Conservation (phyloP, 257 asterid species). For the Sherardia arvensis region DNA sequence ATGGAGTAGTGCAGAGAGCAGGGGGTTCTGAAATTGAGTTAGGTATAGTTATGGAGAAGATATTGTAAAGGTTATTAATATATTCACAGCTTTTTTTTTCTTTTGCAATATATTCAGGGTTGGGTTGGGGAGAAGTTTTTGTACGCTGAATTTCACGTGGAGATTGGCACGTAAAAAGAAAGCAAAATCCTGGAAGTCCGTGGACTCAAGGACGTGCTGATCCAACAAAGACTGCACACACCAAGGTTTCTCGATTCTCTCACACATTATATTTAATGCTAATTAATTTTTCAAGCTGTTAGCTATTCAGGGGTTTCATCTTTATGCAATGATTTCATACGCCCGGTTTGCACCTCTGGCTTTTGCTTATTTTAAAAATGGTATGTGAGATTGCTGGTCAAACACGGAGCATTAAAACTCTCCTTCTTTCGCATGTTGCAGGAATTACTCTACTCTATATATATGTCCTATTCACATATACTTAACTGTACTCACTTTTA, state of each 20-base stretch:
- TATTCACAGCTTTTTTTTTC: too few species aligned
- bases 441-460: neutral
- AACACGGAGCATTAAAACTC: conserved; percentile 33
- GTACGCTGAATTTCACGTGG: conserved; percentile 6
- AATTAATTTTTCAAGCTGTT: neutral
- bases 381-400: conserved; percentile 35
- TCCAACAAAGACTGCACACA: conserved; percentile 35
- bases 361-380: neutral
- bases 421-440: neutral
- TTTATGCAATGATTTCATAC: neutral
- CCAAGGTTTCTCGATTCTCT: conserved; percentile 29
- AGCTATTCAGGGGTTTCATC: neutral
- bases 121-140: neutral
- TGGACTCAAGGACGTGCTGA: conserved; percentile 23
- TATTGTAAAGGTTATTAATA: too few species aligned
- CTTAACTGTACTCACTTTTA: too few species aligned
- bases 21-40: neutral
- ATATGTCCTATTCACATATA: neutral
- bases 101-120: neutral
- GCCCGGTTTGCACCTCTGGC: neutral
- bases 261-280: conserved; percentile 5
- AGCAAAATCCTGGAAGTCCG: conserved; percentile 57
- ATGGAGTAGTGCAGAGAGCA: neutral
- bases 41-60: neutral
- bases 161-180: conserved; percentile 20